Percentiles rank a stretch among this genome's conserved stretches.
phyloP scores from a whole-genome alignment of 1,284 basidiomycete genomes.

The Afroboletus lepidellus region DNA sequence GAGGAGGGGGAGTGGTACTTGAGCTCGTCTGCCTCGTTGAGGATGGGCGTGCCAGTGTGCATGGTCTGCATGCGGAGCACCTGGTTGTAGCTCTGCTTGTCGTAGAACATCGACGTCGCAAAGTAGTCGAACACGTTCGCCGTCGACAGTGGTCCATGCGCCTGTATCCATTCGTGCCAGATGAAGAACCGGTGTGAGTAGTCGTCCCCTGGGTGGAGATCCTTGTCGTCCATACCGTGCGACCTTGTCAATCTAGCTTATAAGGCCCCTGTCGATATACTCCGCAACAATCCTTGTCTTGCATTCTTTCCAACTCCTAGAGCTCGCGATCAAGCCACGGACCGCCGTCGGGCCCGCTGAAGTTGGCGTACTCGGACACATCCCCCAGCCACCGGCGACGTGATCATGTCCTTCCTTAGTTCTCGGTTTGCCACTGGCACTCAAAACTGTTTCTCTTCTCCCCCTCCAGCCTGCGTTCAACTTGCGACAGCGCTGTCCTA shows the following conservation, averaged over 20 bases:
- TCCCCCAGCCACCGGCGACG: no score
- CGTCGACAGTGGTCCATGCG: conserved; percentile 69
- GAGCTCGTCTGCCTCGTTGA: conserved; percentile 78
- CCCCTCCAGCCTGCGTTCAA: no score
- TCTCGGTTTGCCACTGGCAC: no score
- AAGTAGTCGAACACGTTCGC: conserved; percentile 87
- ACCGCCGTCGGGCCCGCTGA: no score
- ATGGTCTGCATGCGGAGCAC: conserved; percentile 87
- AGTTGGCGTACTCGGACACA: no score
- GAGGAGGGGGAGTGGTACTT: conserved; percentile 45
- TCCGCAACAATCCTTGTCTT: no score
- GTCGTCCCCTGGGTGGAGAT: conserved; percentile 76
- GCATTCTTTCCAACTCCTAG: no score
- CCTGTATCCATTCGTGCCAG: conserved; percentile 83
- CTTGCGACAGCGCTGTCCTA: no score
- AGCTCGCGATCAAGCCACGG: no score
- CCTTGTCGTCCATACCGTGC: conserved; percentile 55
- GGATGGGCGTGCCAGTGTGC: conserved; percentile 67
- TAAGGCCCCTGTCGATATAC: no score
- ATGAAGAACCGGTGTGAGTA: conserved; percentile 79
- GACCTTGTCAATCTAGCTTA: not conserved
- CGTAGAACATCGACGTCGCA: conserved; percentile 83
- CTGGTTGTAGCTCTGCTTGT: conserved; percentile 87
- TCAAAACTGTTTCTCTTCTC: no score
- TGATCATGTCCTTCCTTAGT: no score